Conservation (phyloP, 73 alveolate species). For the Uronychia binucleata region DNA sequence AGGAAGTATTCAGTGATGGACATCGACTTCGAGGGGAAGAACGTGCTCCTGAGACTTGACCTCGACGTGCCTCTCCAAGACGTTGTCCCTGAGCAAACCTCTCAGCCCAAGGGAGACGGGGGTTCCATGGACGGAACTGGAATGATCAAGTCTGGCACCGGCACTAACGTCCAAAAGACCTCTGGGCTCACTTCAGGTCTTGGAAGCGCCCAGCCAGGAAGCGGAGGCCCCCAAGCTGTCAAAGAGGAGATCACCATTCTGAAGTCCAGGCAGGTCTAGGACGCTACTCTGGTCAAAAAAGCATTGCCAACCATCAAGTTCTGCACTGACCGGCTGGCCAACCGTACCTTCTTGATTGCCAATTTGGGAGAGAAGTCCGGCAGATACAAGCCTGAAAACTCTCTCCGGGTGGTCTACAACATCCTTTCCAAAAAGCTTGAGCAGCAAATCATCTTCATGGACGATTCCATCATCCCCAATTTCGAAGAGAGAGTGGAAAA, state of each 20-base stretch:
- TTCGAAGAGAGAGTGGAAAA: constrained; percentile 64
- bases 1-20: constrained; percentile 55
- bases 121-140: neutral
- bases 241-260: constrained; percentile 14
- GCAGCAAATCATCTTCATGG: constrained; percentile 56
- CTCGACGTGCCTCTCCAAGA: constrained; percentile 68
- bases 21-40: constrained; percentile 69
- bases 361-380: constrained; percentile 63
- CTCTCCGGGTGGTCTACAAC: constrained; percentile 47
- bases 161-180: neutral
- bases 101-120: neutral
- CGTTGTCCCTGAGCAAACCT: constrained; percentile 26
- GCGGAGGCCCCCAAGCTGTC: neutral
- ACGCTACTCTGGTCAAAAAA: constrained; percentile 44
- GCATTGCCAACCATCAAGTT: constrained; percentile 61
- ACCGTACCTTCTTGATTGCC: constrained; percentile 58
- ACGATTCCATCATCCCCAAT: constrained; percentile 39
- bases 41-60: constrained; percentile 71
- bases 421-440: constrained; percentile 50
- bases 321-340: constrained; percentile 66
- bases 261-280: constrained; percentile 28
- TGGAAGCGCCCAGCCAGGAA: neutral
- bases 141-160: neutral
- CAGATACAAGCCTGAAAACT: constrained; percentile 51
- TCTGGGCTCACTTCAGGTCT: constrained; percentile 10